These are phyloP conservation scores for Candida vartiovaarae DNA, from an alignment of 805 yeast species.

Conservation along the genomic window DNA sequence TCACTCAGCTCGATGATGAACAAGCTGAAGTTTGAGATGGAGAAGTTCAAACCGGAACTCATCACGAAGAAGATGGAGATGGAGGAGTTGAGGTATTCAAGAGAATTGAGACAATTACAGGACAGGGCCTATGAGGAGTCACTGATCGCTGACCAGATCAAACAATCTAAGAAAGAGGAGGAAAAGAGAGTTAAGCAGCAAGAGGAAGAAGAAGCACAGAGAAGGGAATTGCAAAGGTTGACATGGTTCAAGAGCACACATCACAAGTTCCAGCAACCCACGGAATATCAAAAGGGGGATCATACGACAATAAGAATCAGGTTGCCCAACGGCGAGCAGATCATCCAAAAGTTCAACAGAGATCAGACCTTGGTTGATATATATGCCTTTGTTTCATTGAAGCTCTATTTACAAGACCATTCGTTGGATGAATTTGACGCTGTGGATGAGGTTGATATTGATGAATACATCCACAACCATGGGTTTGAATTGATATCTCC, in stretches of 20 bases:
- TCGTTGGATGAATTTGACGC: not conserved
- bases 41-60: constrained; percentile 56
- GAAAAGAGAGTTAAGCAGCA: constrained; percentile 21
- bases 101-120: constrained; percentile 55
- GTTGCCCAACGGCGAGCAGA: constrained; percentile 45
- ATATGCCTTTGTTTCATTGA: constrained; percentile 42
- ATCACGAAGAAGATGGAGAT: constrained; percentile 52
- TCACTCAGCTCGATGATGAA: constrained; percentile 27
- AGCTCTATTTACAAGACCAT: constrained; percentile 20
- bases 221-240: constrained; percentile 7
- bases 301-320: constrained; percentile 44
- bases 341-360: constrained; percentile 37
- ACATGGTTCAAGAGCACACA: constrained; percentile 9
- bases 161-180: constrained; percentile 38
- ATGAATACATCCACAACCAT: constrained; percentile 34
- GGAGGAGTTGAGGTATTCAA: constrained; percentile 49
- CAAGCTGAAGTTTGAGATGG: constrained; percentile 35
- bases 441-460: constrained; percentile 8
- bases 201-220: constrained; percentile 1
- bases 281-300: constrained; percentile 24
- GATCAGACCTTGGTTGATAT: constrained; percentile 37
- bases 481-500: constrained; percentile 56
- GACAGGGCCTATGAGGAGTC: constrained; percentile 62
- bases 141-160: constrained; percentile 46
- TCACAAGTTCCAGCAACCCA: constrained; percentile 4